Conservation (phyloP, 805 yeast species). For the Kodamaea leandrae region DNA sequence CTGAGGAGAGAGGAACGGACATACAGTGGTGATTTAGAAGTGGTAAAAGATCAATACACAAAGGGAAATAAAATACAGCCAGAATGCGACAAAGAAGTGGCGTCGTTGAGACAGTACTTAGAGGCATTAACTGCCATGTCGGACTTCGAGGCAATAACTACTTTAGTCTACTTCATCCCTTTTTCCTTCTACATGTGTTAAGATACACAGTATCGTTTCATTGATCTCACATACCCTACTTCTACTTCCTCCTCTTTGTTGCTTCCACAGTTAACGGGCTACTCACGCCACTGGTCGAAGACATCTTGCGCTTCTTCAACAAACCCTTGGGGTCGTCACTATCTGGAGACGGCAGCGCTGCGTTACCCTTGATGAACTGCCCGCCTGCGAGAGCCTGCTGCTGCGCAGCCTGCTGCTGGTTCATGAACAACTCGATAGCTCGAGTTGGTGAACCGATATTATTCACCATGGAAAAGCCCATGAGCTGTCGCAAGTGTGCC, state of each 20-base stretch:
- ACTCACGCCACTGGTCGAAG: slow-evolving; percentile 11
- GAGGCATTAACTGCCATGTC: too few species aligned
- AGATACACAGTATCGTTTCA: background rate
- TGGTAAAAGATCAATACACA: too few species aligned
- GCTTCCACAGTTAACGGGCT: slow-evolving; percentile 13
- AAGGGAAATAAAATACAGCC: too few species aligned
- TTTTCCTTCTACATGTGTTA: background rate
- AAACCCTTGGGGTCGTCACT: slow-evolving; percentile 11
- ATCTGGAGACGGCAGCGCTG: slow-evolving; percentile 9
- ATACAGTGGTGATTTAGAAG: too few species aligned
- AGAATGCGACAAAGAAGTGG: too few species aligned
- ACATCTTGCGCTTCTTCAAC: slow-evolving; percentile 14
- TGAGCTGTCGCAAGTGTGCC: slow-evolving; percentile 65
- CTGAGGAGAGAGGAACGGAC: slow-evolving; percentile 53
- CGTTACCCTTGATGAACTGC: slow-evolving; percentile 3
- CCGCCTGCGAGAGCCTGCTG: slow-evolving; percentile 3
- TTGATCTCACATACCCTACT: too few species aligned
- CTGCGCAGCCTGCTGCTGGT: slow-evolving; percentile 8
- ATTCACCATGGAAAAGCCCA: slow-evolving; percentile 51
- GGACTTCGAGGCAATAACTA: too few species aligned
- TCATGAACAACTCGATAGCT: slow-evolving; percentile 46
- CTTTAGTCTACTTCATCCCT: background rate
- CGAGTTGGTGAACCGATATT: slow-evolving; percentile 53
- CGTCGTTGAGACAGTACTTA: too few species aligned
- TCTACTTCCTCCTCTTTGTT: slow-evolving; percentile 13